Percentiles rank a stretch among this genome's conserved stretches.
Evolutionary conservation across 371 early-diverging fungal species (phyloP).

Genomic region (Actinomortierella ambigua): DNA sequence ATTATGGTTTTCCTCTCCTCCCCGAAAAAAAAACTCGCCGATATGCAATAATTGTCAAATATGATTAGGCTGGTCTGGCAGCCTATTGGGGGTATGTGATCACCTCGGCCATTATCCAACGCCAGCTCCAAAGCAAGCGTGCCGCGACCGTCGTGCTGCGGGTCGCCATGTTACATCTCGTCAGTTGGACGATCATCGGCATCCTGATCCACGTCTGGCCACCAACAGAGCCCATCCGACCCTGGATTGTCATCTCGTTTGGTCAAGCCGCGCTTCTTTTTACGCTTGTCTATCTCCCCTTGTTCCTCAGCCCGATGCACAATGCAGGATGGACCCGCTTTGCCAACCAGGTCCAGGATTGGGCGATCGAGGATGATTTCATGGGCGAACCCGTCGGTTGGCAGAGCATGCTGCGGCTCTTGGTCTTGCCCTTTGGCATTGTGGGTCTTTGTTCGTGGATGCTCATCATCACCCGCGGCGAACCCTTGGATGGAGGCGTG

Average conservation of each 20-base stretch:
- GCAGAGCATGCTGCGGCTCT: slow-evolving; percentile 51
- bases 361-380: slow-evolving; percentile 49
- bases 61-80: slow-evolving; percentile 50
- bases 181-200: slow-evolving; percentile 34
- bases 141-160: slow-evolving; percentile 30
- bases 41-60: not conserved
- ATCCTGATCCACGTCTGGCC: slow-evolving; percentile 23
- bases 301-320: slow-evolving; percentile 48
- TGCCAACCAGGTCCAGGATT: slow-evolving; percentile 47
- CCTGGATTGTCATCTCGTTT: slow-evolving; percentile 47
- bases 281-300: slow-evolving; percentile 46
- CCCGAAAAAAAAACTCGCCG: not conserved
- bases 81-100: slow-evolving; percentile 38
- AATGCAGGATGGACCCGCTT: slow-evolving; percentile 48
- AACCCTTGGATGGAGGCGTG: not conserved
- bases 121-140: slow-evolving; percentile 31
- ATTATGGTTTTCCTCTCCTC: not conserved
- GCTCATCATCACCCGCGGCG: slow-evolving; percentile 42
- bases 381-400: slow-evolving; percentile 51
- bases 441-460: slow-evolving; percentile 49
- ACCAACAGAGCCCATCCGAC: slow-evolving; percentile 45
- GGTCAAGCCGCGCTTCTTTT: slow-evolving; percentile 51
- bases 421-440: slow-evolving; percentile 54
- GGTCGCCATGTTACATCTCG: slow-evolving; percentile 30
- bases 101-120: slow-evolving; percentile 35